Conservation (phyloP, 2,329 filamentous ascomycete species). For the Pseudogymnoascus sp. region DNA sequence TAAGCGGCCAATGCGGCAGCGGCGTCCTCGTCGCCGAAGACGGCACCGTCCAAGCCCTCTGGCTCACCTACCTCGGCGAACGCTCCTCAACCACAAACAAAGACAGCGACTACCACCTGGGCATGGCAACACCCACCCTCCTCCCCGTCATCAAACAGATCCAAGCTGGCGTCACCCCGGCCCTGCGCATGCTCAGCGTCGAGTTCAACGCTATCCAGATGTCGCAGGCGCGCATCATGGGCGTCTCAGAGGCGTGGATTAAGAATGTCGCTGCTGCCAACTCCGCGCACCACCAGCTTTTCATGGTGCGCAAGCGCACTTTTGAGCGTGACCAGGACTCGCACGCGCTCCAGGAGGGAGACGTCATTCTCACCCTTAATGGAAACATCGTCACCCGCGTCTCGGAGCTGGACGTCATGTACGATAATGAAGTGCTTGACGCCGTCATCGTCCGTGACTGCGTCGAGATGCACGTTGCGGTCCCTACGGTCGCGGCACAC, state of each 20-base stretch:
- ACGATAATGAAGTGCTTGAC: constrained; percentile 73
- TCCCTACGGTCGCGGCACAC: constrained; percentile 79
- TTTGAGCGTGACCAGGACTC: constrained; percentile 54
- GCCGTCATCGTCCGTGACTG: constrained; percentile 82
- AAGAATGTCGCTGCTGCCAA: constrained; percentile 81
- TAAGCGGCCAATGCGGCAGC: constrained; percentile 86
- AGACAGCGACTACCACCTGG: constrained; percentile 94
- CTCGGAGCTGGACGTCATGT: constrained; percentile 93
- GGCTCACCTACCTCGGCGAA: constrained; percentile 95
- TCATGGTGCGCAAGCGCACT: constrained; percentile 92
- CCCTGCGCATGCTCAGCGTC: constrained; percentile 82
- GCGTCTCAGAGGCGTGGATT: constrained; percentile 93
- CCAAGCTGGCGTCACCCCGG: constrained; percentile 67
- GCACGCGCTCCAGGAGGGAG: constrained; percentile 73
- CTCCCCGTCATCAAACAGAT: constrained; percentile 84
- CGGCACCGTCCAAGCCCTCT: constrained; percentile 87
- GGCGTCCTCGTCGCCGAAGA: constrained; percentile 86
- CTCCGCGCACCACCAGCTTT: constrained; percentile 86
- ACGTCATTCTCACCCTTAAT: constrained; percentile 86
- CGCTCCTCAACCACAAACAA: constrained; percentile 68
- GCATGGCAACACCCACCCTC: constrained; percentile 78
- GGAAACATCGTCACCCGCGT: constrained; percentile 87
- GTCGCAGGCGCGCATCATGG: constrained; percentile 95
- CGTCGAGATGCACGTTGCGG: constrained; percentile 63
- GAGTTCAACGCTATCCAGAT: constrained; percentile 94